Evolutionary conservation across 768 basidiomycete genomes (phyloP).

Genomic region (Suillus bovinus): DNA sequence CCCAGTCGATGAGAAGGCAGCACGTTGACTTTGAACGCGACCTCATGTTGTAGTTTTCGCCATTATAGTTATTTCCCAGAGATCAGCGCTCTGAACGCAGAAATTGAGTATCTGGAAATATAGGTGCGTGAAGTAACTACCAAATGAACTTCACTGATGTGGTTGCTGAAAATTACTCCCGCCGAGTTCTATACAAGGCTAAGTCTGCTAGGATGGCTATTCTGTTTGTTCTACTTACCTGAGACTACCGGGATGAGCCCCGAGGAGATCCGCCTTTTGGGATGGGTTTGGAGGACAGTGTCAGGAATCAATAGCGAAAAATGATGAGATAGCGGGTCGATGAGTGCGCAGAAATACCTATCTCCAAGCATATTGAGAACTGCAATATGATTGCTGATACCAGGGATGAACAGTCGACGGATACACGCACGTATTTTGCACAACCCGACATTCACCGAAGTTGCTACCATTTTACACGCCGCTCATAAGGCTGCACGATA

Average conservation of each 20-base stretch:
- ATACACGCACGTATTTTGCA: neutral
- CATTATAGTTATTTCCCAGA: no score
- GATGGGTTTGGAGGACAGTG: slow-evolving; percentile 66
- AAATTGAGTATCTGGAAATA: no score
- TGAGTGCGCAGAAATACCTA: neutral
- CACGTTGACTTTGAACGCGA: no score
- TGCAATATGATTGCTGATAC: neutral
- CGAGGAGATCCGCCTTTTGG: slow-evolving; percentile 70
- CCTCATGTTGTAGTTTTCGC: no score
- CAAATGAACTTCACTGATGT: no score
- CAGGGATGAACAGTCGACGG: no score
- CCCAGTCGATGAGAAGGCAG: no score
- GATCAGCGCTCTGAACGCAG: no score
- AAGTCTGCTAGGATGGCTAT: slow-evolving; percentile 65
- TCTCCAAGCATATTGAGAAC: neutral
- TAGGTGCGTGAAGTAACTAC: no score
- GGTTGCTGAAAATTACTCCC: slow-evolving; percentile 52
- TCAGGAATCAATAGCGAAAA: slow-evolving; percentile 44
- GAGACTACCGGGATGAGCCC: slow-evolving; percentile 76
- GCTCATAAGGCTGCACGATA: neutral
- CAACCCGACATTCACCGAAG: neutral
- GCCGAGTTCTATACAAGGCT: slow-evolving; percentile 74
- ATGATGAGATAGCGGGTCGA: slow-evolving; percentile 34
- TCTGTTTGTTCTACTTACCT: slow-evolving; percentile 76
- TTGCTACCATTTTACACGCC: neutral